These are phyloP conservation scores for Polyrhizophydium stewartii DNA, from an alignment of 371 early-diverging fungal species.

Conservation along the genomic window DNA sequence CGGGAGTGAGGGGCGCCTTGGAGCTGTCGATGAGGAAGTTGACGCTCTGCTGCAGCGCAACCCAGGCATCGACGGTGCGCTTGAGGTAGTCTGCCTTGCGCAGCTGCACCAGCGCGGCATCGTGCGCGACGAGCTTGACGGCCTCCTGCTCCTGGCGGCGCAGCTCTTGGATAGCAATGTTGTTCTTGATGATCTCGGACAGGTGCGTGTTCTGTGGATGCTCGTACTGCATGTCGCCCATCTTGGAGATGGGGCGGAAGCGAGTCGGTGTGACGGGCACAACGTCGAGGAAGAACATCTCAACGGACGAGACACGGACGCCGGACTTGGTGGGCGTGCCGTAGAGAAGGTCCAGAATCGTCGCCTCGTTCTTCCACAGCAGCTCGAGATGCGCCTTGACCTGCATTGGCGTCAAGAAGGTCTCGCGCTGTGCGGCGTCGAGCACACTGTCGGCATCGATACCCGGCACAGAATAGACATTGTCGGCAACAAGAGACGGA, in stretches of 20 bases:
- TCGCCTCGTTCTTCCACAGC: slow-evolving; percentile 73
- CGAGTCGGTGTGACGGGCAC: slow-evolving; percentile 95
- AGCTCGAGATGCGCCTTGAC: slow-evolving; percentile 70
- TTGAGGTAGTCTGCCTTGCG: slow-evolving; percentile 27
- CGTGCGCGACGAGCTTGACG: slow-evolving; percentile 26
- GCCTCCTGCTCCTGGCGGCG: slow-evolving; percentile 13
- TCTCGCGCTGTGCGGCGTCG: slow-evolving; percentile 39
- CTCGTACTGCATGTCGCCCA: slow-evolving; percentile 89
- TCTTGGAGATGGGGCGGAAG: slow-evolving; percentile 92
- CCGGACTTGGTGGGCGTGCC: slow-evolving; percentile 27
- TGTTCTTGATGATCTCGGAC: slow-evolving; percentile 78
- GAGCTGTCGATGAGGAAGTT: slow-evolving; percentile 92
- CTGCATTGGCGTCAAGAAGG: slow-evolving; percentile 72
- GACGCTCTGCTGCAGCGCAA: slow-evolving; percentile 83
- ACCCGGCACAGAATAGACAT: slow-evolving; percentile 15
- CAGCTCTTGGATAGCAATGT: slow-evolving; percentile 54
- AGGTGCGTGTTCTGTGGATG: slow-evolving; percentile 91
- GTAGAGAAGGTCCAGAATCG: slow-evolving; percentile 71
- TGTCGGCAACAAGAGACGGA: background rate
- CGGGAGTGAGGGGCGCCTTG: slow-evolving; percentile 48
- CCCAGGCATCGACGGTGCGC: slow-evolving; percentile 66
- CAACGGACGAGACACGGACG: slow-evolving; percentile 43
- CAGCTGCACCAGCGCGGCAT: slow-evolving; percentile 31
- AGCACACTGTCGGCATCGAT: slow-evolving; percentile 13
- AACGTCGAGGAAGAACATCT: slow-evolving; percentile 94